phyloP scores from a whole-genome alignment of 148 eudicot species.

The Limonium bicolor region DNA sequence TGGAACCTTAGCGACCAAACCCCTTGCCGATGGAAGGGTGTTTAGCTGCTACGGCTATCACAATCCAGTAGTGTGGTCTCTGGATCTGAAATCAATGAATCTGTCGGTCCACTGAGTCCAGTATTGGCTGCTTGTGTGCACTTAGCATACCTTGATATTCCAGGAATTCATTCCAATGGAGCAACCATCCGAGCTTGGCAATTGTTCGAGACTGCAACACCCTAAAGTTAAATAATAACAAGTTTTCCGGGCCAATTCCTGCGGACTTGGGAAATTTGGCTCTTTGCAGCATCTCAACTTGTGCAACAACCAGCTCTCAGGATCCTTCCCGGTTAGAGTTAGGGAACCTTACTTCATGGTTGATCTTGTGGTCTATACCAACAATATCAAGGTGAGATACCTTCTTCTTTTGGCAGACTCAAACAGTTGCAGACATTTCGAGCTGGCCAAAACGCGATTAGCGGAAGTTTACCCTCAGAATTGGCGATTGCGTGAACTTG shows the following conservation, averaged over 20 bases:
- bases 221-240: conserved; percentile 48
- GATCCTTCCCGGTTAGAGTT: conserved; percentile 26
- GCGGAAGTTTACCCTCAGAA: conserved; percentile 25
- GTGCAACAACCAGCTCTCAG: conserved; percentile 18
- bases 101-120: conserved; percentile 48
- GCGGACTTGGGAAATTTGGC: conserved; percentile 11
- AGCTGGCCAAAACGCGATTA: conserved; percentile 17
- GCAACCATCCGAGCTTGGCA: conserved; percentile 54
- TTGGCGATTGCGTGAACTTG: conserved; percentile 18
- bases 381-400: conserved; percentile 19
- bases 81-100: conserved; percentile 38
- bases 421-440: conserved; percentile 17
- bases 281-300: conserved; percentile 14
- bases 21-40: conserved; percentile 81
- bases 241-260: conserved; percentile 30
- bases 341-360: conserved; percentile 17
- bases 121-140: conserved; percentile 42
- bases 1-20: conserved; percentile 52
- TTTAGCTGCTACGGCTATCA: conserved; percentile 30
- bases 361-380: conserved; percentile 15
- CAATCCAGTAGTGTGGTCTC: conserved; percentile 27
- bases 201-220: conserved; percentile 39
- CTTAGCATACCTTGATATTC: conserved; percentile 38
- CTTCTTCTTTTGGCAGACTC: conserved; percentile 22
- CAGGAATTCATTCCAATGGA: conserved; percentile 30